Conservation (phyloP, 306 rosid genomes). For the Quercus cerris region DNA sequence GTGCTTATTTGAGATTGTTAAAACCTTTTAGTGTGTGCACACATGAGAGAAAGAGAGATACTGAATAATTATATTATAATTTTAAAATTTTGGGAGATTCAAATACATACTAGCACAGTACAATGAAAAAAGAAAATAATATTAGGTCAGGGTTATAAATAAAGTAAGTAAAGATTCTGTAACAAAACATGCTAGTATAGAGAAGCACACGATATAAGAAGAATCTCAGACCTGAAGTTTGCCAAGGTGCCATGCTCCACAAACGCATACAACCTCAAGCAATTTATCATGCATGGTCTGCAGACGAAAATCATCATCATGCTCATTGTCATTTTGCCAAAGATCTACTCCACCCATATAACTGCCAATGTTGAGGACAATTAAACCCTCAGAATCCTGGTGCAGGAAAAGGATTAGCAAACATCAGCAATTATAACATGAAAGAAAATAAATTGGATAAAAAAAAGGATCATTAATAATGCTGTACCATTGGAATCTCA, state of each 20-base stretch:
- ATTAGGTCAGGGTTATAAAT: neutral
- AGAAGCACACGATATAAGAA: neutral
- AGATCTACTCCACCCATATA: constrained; percentile 88
- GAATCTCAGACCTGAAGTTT: constrained; percentile 61
- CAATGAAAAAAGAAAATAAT: neutral
- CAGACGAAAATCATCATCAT: constrained; percentile 52
- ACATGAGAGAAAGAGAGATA: neutral
- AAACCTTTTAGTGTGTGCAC: neutral
- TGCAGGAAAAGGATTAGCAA: constrained; percentile 13
- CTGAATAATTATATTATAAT: neutral
- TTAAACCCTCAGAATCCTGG: constrained; percentile 76
- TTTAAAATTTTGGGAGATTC: neutral
- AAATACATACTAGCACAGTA: neutral
- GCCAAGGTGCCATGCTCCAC: constrained; percentile 87
- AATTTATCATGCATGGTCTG: constrained; percentile 67
- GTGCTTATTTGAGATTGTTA: neutral
- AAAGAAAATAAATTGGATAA: neutral
- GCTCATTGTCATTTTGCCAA: constrained; percentile 74
- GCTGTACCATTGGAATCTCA: constrained; percentile 64
- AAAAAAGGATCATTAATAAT: constrained; percentile 5
- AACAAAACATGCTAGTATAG: neutral
- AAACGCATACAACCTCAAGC: constrained; percentile 72
- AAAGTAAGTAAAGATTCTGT: neutral
- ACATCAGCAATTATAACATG: constrained; percentile 1
- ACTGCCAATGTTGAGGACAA: constrained; percentile 80